Evolutionary conservation across 2,329 filamentous ascomycete genomes (phyloP), one percentile per base, ranked within the genome.

Genomic region (Microcera coccophila): DNA sequence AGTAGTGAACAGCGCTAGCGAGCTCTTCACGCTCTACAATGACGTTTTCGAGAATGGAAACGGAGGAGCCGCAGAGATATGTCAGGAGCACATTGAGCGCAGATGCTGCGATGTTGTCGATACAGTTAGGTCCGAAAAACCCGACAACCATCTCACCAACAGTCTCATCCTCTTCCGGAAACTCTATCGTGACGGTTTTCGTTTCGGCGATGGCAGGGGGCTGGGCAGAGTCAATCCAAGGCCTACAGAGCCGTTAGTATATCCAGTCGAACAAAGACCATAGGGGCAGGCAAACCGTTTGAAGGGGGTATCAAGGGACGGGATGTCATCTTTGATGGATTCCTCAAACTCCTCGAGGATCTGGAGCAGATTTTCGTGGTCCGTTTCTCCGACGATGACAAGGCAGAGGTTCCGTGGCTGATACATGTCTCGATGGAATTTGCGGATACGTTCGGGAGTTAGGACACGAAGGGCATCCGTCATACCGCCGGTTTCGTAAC

Each of bases 401-500:
- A 98, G 71, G 51, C 90, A 94, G 46, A 98, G 72, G 59, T 98
- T 98, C 62, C 90, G 91, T 3, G 93, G 93, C 63, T 97, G 91
- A 61, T 98, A 98, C 91, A 98, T 97, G 51, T 90, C 87, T 49
- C 83, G 83, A 65, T 98, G 93, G 59, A 97, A 98, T 45, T 84
- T 81, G n/a, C 93, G 84, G 53, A 98, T 98, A 29, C 90, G 83
- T 39, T 96, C 86, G 2, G 90, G 82, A 0, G 89, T 93, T 36
- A 98, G 71, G 3, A 90, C 82, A 32, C 93, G 83, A 38, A 98
- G 75, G 24, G 90, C 85, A 57, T 95, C 88, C 72, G 94, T 94
- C 84, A 96, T 89, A 12, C 93, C 93, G 11, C 93, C 93, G n/a
- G 93, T 98, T 68, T 98, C 93, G 56, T 96, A 97, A 45, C 91